These are phyloP conservation scores for Myriosclerotinia curreyana DNA, from an alignment of 2,329 filamentous ascomycete genomes.

Conservation along the genomic window DNA sequence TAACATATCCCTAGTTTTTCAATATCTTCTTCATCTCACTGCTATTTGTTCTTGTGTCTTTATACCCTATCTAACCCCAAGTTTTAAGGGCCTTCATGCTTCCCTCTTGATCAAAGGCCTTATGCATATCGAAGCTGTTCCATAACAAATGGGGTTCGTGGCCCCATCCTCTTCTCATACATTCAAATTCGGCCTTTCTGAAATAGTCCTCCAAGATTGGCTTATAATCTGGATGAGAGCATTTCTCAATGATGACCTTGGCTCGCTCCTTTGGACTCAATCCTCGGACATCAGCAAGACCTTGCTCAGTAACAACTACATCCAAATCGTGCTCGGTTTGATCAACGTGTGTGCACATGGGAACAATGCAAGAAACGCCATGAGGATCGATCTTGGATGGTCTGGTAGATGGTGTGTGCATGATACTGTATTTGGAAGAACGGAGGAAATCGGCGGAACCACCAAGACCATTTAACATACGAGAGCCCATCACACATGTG, in stretches of 20 bases:
- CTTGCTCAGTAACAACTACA: constrained; percentile 73
- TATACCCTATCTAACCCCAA: constrained; percentile 32
- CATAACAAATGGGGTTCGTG: constrained; percentile 87
- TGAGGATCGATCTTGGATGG: constrained; percentile 79
- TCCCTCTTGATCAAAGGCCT: constrained; percentile 74
- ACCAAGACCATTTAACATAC: constrained; percentile 84
- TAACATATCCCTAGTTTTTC: neutral
- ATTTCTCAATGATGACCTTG: constrained; percentile 81
- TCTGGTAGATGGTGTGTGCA: constrained; percentile 83
- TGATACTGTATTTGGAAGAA: constrained; percentile 79
- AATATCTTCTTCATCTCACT: neutral
- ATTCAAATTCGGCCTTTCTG: constrained; percentile 82
- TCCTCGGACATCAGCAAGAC: constrained; percentile 81
- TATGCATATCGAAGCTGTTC: constrained; percentile 87
- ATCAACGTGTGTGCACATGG: constrained; percentile 88
- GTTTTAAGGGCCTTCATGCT: constrained; percentile 62
- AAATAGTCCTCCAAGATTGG: constrained; percentile 82
- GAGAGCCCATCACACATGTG: constrained; percentile 82
- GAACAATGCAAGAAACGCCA: constrained; percentile 84
- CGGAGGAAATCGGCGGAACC: constrained; percentile 81
- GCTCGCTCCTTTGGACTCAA: constrained; percentile 77
- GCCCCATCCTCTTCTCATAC: constrained; percentile 80
- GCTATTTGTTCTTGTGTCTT: neutral
- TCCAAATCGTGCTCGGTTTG: constrained; percentile 93
- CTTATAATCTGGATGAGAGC: constrained; percentile 79